Evolutionary conservation across 495 filamentous ascomycete species (phyloP).

Genomic region (Terfezia boudieri): DNA sequence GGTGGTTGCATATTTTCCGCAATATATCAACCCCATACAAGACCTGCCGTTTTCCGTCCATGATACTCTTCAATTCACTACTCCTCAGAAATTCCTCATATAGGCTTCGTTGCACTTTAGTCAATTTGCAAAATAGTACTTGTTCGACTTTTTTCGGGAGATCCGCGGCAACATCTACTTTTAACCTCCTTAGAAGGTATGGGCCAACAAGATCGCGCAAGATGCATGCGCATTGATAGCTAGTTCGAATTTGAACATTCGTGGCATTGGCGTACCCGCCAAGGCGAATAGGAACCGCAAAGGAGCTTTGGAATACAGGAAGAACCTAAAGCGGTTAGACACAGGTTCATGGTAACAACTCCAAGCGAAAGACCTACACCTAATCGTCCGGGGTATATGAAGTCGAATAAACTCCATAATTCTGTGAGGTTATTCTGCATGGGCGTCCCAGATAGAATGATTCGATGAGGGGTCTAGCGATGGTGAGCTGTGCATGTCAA

Average conservation of each 20-base stretch:
- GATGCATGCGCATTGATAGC: constrained; percentile 70
- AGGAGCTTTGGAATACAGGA: constrained; percentile 67
- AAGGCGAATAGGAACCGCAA: constrained; percentile 74
- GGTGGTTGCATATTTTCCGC: constrained; percentile 94
- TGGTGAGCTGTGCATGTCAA: not conserved
- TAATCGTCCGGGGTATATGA: constrained; percentile 84
- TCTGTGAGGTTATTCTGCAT: constrained; percentile 97
- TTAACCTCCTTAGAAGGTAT: constrained; percentile 80
- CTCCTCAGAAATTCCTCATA: constrained; percentile 68
- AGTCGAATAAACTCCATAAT: constrained; percentile 92
- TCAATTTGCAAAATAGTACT: constrained; percentile 84
- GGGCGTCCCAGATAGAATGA: constrained; percentile 87
- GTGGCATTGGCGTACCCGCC: constrained; percentile 88
- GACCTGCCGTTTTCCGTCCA: constrained; percentile 48
- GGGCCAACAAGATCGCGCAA: constrained; percentile 79
- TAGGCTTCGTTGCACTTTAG: constrained; percentile 44
- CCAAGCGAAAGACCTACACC: constrained; percentile 27
- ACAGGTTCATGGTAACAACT: not conserved
- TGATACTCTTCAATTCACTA: constrained; percentile 56
- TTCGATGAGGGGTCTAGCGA: constrained; percentile 49
- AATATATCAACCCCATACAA: constrained; percentile 76
- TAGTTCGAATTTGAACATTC: constrained; percentile 78
- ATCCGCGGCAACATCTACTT: constrained; percentile 81
- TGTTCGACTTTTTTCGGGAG: constrained; percentile 87
- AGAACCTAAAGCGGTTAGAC: constrained; percentile 23